Base-by-base conservation (phyloP, 2,329 filamentous ascomycete genomes). In the Phaeosphaeria sp. region DNA sequence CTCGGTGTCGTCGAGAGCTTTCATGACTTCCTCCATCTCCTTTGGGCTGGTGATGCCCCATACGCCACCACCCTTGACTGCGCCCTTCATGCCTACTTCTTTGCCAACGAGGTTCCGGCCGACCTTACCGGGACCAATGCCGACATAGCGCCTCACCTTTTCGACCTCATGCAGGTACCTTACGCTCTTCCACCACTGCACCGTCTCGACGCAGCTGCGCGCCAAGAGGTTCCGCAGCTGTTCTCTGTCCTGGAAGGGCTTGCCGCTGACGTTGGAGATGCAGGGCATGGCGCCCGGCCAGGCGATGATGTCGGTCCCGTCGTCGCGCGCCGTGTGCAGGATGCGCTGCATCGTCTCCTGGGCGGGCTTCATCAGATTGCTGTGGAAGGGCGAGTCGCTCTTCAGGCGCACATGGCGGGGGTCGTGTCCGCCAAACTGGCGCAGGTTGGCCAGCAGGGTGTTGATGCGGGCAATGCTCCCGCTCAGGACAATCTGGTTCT, bases 101-200 rank as follows among this genome's bases (percentile, higher is more conserved):
- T 97, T 97, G 13, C 93, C 93, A 1, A 98, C 93, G 7, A 98
- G 82, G 74, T 97, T 97, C 56, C 93, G 85, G 0, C 94, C 94
- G 2, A 98, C 94, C 75, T 96, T 96, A 5, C 94, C 94, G 0
- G 94, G 94, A 0, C 94, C 94, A 61, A 98, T 92, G 44, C 94
- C 94, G 49, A 98, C 86, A 90, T 94, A 97, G 55, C 93, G 83
- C 68, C 89, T 84, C 18, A 97, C 91, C 61, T 89, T 89, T 71
- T 89, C 86, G 68, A 95, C 88, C 74, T 95, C 89, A 74, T 97
- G 92, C 49, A 97, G 81, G 72, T 96, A 97, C 65, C 87, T 88
- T 69, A 98, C 93, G 69, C 91, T 95, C 66, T 96, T 92, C 89
- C 93, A 97, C 94, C 94, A 98, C 57, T 87, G 84, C 43, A 98